These are phyloP conservation scores for Tulasnella sp. DNA, from an alignment of 768 basidiomycete species.

Conservation along the genomic window DNA sequence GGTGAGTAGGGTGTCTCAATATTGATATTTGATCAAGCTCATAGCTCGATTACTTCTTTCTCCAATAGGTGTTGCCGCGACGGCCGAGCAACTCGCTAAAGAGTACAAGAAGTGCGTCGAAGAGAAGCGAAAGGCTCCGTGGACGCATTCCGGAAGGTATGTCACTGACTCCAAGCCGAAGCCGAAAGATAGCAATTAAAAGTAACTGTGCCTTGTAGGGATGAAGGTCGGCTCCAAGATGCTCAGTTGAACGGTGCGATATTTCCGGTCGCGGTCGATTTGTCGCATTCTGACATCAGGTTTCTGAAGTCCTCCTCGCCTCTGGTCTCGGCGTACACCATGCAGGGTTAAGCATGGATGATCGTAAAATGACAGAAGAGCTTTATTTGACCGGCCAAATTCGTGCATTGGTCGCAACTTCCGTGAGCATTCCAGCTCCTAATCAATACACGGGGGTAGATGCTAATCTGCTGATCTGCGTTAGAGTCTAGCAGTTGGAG, in stretches of 20 bases:
- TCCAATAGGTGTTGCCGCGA: constrained; percentile 34
- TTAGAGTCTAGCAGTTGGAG: constrained; percentile 90
- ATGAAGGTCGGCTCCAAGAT: constrained; percentile 49
- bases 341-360: constrained; percentile 66
- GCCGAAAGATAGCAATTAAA: neutral
- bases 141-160: constrained; percentile 52
- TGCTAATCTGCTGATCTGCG: constrained; percentile 12
- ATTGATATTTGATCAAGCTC: constrained; percentile 14
- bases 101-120: constrained; percentile 50
- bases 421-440: constrained; percentile 38
- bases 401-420: constrained; percentile 68
- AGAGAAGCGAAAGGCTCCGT: constrained; percentile 45
- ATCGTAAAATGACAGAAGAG: constrained; percentile 62
- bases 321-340: constrained; percentile 85
- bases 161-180: neutral
- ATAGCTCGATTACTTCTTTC: neutral
- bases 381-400: constrained; percentile 55
- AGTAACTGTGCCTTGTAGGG: constrained; percentile 29
- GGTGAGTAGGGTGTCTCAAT: constrained; percentile 32
- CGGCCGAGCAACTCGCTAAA: constrained; percentile 68
- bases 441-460: neutral
- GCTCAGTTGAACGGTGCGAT: constrained; percentile 49
- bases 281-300: neutral
- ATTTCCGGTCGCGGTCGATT: neutral
- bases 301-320: constrained; percentile 43